Percentiles rank a stretch among this genome's conserved stretches.
These are phyloP conservation scores for Podospora anserina DNA, from an alignment of 495 filamentous ascomycete species.

Conservation along the genomic window DNA sequence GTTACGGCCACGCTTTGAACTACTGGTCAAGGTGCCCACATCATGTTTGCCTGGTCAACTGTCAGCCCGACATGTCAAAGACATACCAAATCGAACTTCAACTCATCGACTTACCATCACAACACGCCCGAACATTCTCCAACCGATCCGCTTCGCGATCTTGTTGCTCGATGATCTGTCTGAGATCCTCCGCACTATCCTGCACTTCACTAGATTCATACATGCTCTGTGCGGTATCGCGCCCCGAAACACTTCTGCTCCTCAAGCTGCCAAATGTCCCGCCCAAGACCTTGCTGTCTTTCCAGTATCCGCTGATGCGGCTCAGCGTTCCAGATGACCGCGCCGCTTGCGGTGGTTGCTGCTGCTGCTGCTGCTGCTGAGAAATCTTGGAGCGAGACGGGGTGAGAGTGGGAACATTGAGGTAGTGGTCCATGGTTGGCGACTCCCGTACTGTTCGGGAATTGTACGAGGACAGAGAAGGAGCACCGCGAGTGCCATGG, in stretches of 20 bases:
- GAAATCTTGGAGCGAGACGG: conserved; percentile 39
- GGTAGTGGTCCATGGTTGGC: conserved; percentile 41
- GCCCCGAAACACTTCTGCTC: conserved; percentile 40
- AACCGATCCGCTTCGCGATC: conserved; percentile 71
- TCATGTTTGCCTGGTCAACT: conserved; percentile 66
- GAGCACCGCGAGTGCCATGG: conserved; percentile 47
- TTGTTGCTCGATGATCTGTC: conserved; percentile 68
- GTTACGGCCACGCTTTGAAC: conserved; percentile 39
- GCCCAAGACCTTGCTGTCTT: conserved; percentile 36
- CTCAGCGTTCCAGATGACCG: conserved; percentile 38
- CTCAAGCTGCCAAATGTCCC: conserved; percentile 42
- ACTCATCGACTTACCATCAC: conserved; percentile 68
- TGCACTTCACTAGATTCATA: conserved; percentile 68
- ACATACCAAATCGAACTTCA: neutral
- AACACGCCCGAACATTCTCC: conserved; percentile 95
- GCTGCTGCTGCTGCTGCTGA: conserved; percentile 9
- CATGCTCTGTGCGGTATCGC: conserved; percentile 48
- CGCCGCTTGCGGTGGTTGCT: conserved; percentile 16
- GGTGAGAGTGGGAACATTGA: conserved; percentile 47
- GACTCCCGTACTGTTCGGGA: conserved; percentile 63
- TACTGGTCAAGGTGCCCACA: conserved; percentile 54
- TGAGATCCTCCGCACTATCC: conserved; percentile 77
- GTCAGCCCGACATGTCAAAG: conserved; percentile 21
- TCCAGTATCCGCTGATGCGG: conserved; percentile 47
- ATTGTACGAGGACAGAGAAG: conserved; percentile 80